These are phyloP conservation scores for Platanthera guangdongensis DNA, from an alignment of 106 monocot genomes.

Conservation along the genomic window DNA sequence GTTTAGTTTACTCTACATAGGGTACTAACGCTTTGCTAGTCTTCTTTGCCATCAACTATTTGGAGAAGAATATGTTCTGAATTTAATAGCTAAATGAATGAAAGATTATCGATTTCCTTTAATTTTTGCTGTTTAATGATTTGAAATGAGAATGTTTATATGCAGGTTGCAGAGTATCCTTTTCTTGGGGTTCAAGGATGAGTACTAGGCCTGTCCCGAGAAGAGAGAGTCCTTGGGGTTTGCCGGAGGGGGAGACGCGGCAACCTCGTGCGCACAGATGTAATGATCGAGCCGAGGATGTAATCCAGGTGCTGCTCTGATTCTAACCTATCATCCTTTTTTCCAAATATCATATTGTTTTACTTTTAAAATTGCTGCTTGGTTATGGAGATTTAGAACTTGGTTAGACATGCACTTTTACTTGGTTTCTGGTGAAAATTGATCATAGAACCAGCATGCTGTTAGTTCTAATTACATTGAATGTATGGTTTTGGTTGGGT, in stretches of 20 bases:
- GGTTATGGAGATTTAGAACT: neutral
- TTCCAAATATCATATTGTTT: neutral
- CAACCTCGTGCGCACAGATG: slow-evolving; percentile 78
- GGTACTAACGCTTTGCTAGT: neutral
- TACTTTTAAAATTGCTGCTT: neutral
- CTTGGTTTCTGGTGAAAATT: neutral
- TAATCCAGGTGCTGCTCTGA: slow-evolving; percentile 48
- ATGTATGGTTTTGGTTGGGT: neutral
- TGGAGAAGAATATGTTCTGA: neutral
- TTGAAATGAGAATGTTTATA: neutral
- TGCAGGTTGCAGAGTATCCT: neutral
- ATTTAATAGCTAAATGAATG: neutral
- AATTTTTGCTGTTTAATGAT: neutral
- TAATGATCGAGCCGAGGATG: slow-evolving; percentile 90
- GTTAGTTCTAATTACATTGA: neutral
- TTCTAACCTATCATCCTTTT: neutral
- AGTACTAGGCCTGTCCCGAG: slow-evolving; percentile 78
- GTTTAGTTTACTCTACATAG: neutral
- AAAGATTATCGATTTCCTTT: neutral
- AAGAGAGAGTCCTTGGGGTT: slow-evolving; percentile 92
- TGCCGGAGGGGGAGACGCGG: slow-evolving; percentile 77
- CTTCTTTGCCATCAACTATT: neutral
- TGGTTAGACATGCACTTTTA: neutral
- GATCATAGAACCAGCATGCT: neutral
- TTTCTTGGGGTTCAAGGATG: slow-evolving; percentile 21